Conservation (phyloP, 2,329 filamentous ascomycete genomes). For the Botryotinia calthae region DNA sequence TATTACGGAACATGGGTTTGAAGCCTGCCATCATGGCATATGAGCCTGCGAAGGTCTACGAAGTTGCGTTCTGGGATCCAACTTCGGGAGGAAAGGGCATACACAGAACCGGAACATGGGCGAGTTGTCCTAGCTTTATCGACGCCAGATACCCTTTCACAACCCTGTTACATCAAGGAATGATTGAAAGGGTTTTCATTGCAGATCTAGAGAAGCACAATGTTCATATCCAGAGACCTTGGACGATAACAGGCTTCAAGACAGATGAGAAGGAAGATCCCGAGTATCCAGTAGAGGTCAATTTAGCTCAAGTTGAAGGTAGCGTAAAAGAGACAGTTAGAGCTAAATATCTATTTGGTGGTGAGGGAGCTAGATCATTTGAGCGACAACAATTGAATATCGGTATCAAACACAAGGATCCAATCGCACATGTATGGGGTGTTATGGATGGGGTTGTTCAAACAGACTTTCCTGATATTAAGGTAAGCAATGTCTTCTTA, state of each 20-base stretch:
- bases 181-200: slow-evolving; percentile 69
- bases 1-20: slow-evolving; percentile 84
- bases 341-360: slow-evolving; percentile 69
- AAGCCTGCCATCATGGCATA: slow-evolving; percentile 86
- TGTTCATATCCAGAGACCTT: slow-evolving; percentile 60
- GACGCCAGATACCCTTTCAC: slow-evolving; percentile 70
- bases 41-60: slow-evolving; percentile 81
- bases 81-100: slow-evolving; percentile 55
- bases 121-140: slow-evolving; percentile 82
- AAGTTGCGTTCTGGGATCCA: slow-evolving; percentile 73
- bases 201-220: slow-evolving; percentile 62
- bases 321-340: slow-evolving; percentile 65
- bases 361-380: slow-evolving; percentile 67
- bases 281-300: slow-evolving; percentile 77
- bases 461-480: slow-evolving; percentile 75
- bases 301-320: slow-evolving; percentile 74
- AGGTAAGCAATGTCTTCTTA: slow-evolving; percentile 52
- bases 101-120: slow-evolving; percentile 70
- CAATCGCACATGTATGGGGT: slow-evolving; percentile 70
- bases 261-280: slow-evolving; percentile 55
- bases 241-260: slow-evolving; percentile 60
- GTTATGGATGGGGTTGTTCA: slow-evolving; percentile 72
- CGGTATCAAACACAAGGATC: slow-evolving; percentile 67
- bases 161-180: slow-evolving; percentile 67
- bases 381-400: slow-evolving; percentile 66